Base-by-base conservation (phyloP, 164 flowering plant species). In the Warburgia ugandensis region DNA sequence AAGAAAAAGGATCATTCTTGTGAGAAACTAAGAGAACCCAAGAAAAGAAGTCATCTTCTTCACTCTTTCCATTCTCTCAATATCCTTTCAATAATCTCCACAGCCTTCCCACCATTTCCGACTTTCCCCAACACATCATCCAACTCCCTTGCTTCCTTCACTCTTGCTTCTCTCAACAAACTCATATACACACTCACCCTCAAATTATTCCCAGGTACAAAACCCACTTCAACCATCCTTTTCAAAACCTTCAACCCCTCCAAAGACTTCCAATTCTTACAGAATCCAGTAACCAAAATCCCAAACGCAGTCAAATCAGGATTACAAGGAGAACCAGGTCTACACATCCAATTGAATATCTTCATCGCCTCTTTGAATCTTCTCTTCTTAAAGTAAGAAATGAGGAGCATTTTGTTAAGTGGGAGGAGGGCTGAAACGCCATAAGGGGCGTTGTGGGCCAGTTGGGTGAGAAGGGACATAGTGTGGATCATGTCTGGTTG, bases 111-210 rank as follows among this genome's bases (percentile, higher is more conserved):
- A 14, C 45, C 44, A 6, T 41, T 29, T n/a, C 37, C 48, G 27
- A 47, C 28, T 1, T 45, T 8, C 16, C 33, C 52, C 36, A 56
- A 14, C 10, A 52, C 52, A 0, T 23, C 36, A 37, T 45, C 47
- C 26, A 56, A 7, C 38, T 47, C 60, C 21, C 25, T 11, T 1
- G 60, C 60, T n/a, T 56, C 60, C 14, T 38, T 46, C 44, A 56
- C 60, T 27, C 60, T 26, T 9, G 60, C 60, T 45, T 56, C 60
- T 28, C 60, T 45, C 52, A 56, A 46, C 60, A 56, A 29, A 27
- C 52, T 17, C 45, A 32, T 37, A 19, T 23, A 37, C 31, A 56
- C 52, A 26, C 43, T 14, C 23, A 20, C 36, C 36, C 52, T 27
- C 46, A 39, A 28, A 12, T 46, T 45, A 17, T 14, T n/a, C 19